Evolutionary conservation across 257 asterid species (phyloP).

Genomic region (Fraxinus americana): DNA sequence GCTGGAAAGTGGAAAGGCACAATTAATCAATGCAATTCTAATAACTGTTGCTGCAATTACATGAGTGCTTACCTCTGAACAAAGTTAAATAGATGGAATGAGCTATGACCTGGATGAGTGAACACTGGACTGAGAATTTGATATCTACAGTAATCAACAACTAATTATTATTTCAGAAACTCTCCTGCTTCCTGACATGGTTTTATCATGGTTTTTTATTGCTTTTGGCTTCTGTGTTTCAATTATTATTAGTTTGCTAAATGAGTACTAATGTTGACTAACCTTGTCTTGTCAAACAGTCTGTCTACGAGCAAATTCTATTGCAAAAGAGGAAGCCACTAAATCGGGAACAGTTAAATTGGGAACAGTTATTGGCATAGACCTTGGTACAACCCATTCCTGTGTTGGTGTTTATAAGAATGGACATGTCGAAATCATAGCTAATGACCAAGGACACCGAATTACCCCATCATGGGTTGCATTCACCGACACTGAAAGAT

Average conservation of each 20-base stretch:
- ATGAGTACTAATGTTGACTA: not conserved
- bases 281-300: conserved; percentile 42
- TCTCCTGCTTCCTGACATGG: not conserved
- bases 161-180: not conserved
- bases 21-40: no score
- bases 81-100: not conserved
- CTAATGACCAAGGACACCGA: conserved; percentile 93
- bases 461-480: conserved; percentile 98
- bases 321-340: conserved; percentile 72
- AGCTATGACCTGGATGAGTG: not conserved
- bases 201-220: not conserved
- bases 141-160: not conserved
- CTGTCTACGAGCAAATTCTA: conserved; percentile 52
- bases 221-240: not conserved
- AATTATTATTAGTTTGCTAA: not conserved
- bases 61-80: no score
- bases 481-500: conserved; percentile 83
- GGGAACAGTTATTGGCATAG: conserved; percentile 93
- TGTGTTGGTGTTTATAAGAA: conserved; percentile 96
- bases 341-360: conserved; percentile 78
- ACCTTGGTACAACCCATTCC: conserved; percentile 91
- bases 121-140: not conserved
- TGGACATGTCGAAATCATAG: conserved; percentile 92
- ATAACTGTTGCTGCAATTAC: no score
- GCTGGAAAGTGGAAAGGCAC: no score